Evolutionary conservation across 441 rosid genomes (phyloP).

Genomic region (Oxalis stricta): DNA sequence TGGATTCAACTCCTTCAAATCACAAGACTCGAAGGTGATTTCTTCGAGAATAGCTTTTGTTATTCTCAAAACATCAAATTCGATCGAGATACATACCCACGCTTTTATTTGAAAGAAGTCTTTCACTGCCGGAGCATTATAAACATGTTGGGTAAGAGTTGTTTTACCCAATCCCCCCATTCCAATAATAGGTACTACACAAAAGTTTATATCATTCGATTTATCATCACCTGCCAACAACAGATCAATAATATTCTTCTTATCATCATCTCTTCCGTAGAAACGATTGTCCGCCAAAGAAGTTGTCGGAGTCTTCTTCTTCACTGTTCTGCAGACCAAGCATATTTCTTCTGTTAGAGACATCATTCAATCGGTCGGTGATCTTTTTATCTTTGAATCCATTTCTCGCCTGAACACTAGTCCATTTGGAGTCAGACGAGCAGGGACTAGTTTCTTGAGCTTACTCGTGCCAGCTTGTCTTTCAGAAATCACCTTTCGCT

Average conservation of each 20-base stretch:
- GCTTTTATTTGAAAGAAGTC: neutral
- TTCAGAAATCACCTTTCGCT: neutral
- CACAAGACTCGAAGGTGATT: neutral
- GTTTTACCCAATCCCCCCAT: constrained; percentile 2
- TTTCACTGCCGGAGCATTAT: neutral
- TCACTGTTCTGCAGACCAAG: neutral
- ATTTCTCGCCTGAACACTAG: neutral
- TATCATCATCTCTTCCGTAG: constrained; percentile 1
- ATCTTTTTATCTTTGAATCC: neutral
- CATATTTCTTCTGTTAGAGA: neutral
- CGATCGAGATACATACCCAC: neutral
- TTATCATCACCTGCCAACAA: neutral
- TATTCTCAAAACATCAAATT: neutral
- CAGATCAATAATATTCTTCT: neutral
- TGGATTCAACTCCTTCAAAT: neutral
- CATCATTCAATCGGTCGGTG: neutral
- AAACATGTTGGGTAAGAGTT: neutral
- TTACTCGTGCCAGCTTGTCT: neutral
- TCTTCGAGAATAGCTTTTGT: neutral
- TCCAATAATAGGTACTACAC: neutral
- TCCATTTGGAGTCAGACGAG: neutral
- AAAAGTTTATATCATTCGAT: neutral
- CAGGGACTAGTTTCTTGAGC: neutral
- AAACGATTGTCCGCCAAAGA: neutral
- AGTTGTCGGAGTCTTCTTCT: neutral